phyloP scores from a whole-genome alignment of 2,329 filamentous ascomycete genomes.

The Fusarium praegraminearum region DNA sequence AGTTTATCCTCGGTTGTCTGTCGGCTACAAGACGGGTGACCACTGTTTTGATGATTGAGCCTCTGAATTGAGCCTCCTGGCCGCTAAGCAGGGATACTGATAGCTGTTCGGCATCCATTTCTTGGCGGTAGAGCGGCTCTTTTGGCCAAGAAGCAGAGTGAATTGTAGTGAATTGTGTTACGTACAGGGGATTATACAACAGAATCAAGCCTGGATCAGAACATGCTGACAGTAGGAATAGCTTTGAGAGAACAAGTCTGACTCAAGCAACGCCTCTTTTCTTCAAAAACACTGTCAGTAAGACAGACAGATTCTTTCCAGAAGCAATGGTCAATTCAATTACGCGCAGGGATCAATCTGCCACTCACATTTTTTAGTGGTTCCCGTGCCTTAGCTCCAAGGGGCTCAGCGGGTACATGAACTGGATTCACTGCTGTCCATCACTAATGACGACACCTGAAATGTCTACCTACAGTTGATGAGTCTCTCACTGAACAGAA shows the following conservation, averaged over 20 bases:
- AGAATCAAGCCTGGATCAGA: neutral
- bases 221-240: neutral
- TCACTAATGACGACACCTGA: constrained; percentile 21
- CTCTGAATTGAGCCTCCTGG: constrained; percentile 19
- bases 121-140: constrained; percentile 37
- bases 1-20: constrained; percentile 44
- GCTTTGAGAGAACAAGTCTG: neutral
- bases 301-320: constrained; percentile 9
- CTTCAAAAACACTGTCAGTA: neutral
- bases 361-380: constrained; percentile 1
- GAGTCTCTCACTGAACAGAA: neutral
- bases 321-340: constrained; percentile 13
- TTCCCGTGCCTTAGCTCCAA: neutral
- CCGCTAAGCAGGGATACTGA: constrained; percentile 24
- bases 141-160: neutral
- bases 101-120: constrained; percentile 15
- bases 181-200: no score
- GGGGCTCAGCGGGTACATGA: constrained; percentile 20
- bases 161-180: no score
- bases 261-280: constrained; percentile 5
- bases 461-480: neutral
- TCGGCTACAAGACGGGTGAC: constrained; percentile 35
- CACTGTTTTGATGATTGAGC: constrained; percentile 1
- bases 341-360: neutral
- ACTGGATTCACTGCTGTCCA: neutral